These are phyloP conservation scores for Globisporangium cederbergense DNA, from an alignment of 352 stramenopile species.

Conservation along the genomic window DNA sequence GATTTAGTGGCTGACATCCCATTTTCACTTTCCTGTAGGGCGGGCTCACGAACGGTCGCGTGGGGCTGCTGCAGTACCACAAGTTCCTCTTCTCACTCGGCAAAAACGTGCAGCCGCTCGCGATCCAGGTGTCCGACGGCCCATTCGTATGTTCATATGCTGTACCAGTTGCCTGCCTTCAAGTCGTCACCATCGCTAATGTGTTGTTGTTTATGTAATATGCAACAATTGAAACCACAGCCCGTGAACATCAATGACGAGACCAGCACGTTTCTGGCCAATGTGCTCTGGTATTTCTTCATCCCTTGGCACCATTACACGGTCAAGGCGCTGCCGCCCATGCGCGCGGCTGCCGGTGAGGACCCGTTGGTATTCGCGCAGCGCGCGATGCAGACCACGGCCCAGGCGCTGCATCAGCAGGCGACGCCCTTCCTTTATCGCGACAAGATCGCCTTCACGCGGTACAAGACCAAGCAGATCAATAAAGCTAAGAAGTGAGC, in stretches of 20 bases:
- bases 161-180: too few relatives aligned
- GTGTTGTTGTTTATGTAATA: neutral
- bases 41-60: conserved; percentile 60
- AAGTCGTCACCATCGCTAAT: too few relatives aligned
- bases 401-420: conserved; percentile 42
- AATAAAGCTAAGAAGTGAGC: conserved; percentile 45
- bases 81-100: conserved; percentile 77
- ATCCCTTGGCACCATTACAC: conserved; percentile 67
- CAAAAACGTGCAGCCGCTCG: conserved; percentile 57
- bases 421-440: conserved; percentile 67
- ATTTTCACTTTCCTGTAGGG: conserved; percentile 17
- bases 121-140: conserved; percentile 56
- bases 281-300: conserved; percentile 76
- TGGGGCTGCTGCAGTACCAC: conserved; percentile 70
- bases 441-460: conserved; percentile 65
- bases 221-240: conserved; percentile 15
- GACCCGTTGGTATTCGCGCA: conserved; percentile 52
- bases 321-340: conserved; percentile 49
- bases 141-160: conserved; percentile 44
- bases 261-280: conserved; percentile 68
- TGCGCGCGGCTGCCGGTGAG: conserved; percentile 30
- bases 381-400: conserved; percentile 59
- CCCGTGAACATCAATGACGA: conserved; percentile 79
- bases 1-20: neutral
- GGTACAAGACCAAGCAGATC: conserved; percentile 51